Evolutionary conservation across 805 yeast genomes (phyloP), one percentile per base, ranked within the genome.

Genomic region (Vanderwaltozyma verrucispora): DNA sequence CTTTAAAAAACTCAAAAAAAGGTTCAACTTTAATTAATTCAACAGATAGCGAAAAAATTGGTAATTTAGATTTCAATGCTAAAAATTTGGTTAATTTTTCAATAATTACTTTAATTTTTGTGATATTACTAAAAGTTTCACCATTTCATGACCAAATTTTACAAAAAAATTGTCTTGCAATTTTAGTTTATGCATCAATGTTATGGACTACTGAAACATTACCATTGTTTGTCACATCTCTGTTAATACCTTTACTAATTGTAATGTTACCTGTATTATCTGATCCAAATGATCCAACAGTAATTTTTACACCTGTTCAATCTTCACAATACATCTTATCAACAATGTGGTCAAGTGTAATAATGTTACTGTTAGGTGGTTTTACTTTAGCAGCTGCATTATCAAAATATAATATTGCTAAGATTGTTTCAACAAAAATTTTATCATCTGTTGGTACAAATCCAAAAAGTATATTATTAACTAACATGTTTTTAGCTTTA

Each of bases 331-430:
- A 71, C 53, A 84, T 89, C 37, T 74, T 92, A 45, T 68, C 85
- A 1, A 67, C 87, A 15, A 89, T 89, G 97, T 89, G 96, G 96
- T 78, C 88, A 7, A 85, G 96, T 2, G 94, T 87, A 13, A 85
- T 92, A 45, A 77, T 88, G 82, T 65, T 89, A 28, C 65, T 89
- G 36, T 63, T 89, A 10, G 97, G 97, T 46, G 98, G 98, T 1
- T 89, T 89, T 62, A 80, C 96, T 0, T 64, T 89, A 39, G 97
- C 98, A 11, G 96, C 95, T 13, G 96, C 95, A 0, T 66, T 89
- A 40, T 85, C 95, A 33, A 89, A 88, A 61, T 85, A 83, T 63
- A 80, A 86, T 53, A 75, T 89, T 42, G 96, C 96, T 37, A 86
- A 82, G 54, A 71, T 80, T 18, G 67, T 88, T 21, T 87, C 96